These are phyloP conservation scores for Lachnellula suecica DNA, from an alignment of 2,329 filamentous ascomycete genomes.

Conservation along the genomic window DNA sequence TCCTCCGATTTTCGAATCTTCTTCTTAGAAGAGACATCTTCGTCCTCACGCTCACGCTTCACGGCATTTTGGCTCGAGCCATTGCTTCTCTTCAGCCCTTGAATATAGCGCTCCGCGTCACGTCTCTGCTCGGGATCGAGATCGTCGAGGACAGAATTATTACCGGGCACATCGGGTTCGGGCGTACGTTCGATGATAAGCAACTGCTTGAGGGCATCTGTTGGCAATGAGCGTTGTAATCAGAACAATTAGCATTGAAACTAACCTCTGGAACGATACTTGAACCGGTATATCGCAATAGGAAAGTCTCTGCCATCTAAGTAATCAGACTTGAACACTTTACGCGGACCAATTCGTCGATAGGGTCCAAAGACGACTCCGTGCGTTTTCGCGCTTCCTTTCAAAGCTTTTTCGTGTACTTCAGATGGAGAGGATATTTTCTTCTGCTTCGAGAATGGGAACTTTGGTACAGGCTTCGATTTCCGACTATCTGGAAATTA, in stretches of 20 bases:
- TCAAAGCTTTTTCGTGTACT: slow-evolving; percentile 1
- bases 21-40: neutral
- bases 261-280: neutral
- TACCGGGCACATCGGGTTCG: neutral
- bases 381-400: neutral
- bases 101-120: neutral
- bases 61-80: neutral
- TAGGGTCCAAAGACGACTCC: no score
- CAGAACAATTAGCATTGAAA: no score
- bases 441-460: no score
- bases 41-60: neutral
- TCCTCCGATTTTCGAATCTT: neutral
- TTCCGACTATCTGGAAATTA: no score
- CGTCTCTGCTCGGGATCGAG: neutral
- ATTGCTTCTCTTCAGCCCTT: neutral
- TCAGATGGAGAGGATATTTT: no score
- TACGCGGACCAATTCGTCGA: no score
- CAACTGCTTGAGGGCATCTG: neutral
- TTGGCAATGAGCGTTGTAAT: neutral
- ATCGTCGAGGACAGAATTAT: neutral
- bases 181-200: neutral
- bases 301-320: neutral
- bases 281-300: neutral
- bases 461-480: no score
- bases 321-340: no score